phyloP scores from a whole-genome alignment of 179 eudicot genomes.

The Spergularia azorica region DNA sequence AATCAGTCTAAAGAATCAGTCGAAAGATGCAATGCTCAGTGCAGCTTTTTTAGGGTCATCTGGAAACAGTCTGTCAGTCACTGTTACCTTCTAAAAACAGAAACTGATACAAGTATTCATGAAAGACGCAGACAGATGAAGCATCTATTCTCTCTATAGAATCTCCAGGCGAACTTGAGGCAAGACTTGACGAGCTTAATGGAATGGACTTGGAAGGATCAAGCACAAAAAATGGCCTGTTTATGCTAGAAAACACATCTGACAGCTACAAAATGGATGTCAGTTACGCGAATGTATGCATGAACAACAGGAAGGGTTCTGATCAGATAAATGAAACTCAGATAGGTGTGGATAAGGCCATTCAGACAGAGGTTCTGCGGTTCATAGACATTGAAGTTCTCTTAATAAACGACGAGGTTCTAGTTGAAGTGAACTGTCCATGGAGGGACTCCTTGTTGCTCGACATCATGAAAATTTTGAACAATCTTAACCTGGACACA shows the following conservation, averaged over 20 bases:
- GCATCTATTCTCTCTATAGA: constrained; percentile 57
- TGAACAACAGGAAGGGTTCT: too few relatives aligned
- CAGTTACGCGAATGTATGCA: not conserved
- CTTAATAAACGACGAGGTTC: constrained; percentile 44
- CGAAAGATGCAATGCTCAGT: too few relatives aligned
- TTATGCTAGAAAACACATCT: constrained; percentile 47
- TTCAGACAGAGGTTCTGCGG: constrained; percentile 18
- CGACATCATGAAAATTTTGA: constrained; percentile 55
- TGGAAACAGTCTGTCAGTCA: too few relatives aligned
- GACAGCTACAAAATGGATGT: constrained; percentile 42
- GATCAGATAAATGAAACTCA: constrained; percentile 31
- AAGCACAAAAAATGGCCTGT: constrained; percentile 32
- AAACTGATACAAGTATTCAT: constrained; percentile 14
- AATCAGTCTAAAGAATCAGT: too few relatives aligned
- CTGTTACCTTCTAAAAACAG: not conserved
- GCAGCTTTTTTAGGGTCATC: too few relatives aligned
- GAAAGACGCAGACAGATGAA: constrained; percentile 53
- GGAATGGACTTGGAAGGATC: constrained; percentile 44
- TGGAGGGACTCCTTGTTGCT: constrained; percentile 67
- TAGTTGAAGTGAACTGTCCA: constrained; percentile 51
- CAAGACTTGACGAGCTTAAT: constrained; percentile 48
- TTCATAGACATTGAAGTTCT: constrained; percentile 39
- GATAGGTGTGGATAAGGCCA: constrained; percentile 23
- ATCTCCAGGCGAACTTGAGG: constrained; percentile 55
- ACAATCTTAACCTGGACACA: constrained; percentile 53